Evolutionary conservation across 257 asterid genomes (phyloP), one percentile per base, ranked within the genome.

Genomic region (Pogostemon cablin): DNA sequence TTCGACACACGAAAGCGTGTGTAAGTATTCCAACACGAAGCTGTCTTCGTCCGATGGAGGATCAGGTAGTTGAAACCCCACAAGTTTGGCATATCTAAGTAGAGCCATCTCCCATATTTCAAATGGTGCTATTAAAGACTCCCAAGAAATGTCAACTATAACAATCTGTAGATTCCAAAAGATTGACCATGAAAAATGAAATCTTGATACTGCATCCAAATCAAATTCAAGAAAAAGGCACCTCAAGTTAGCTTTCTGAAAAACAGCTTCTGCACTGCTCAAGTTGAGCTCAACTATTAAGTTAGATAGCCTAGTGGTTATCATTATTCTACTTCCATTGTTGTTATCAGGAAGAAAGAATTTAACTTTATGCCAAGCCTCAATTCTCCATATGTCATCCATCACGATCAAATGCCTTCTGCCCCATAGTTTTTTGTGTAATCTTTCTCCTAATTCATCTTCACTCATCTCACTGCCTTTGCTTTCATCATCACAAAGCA

Each of bases 91-190:
- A 60, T 60, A 48, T 5, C 66, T 60, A 60, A 60, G 66, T 0
- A 6, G n/a, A 60, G 66, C 11, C 49, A 72, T 62, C 9, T 70
- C 39, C 75, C 68, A 46, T 7, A 70, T 34, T 6, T 70, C 49
- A 7, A 1, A 41, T 9, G 63, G 70, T 11, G 44, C 67, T 7
- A 46, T 50, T 58, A 34, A 11, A 6, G 34, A 9, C 10, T 5
- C 46, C 1, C 38, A 6, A 4, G 11, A n/a, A 9, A 1, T 56
- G 10, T 2, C 34, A n/a, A 60, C 47, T 4, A 37, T 3, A 37
- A 60, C 47, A 37, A 11, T 60, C 9, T 60, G 48, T 38, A 60
- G 2, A 60, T 60, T 60, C 65, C 65, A 60, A n/a, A 60, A 32
- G 25, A 11, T 25, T 37, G 46, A 38, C 4, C 47, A 60, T 1